Conservation (phyloP, 108 stramenopile species). For the Conticribra weissflogii region DNA sequence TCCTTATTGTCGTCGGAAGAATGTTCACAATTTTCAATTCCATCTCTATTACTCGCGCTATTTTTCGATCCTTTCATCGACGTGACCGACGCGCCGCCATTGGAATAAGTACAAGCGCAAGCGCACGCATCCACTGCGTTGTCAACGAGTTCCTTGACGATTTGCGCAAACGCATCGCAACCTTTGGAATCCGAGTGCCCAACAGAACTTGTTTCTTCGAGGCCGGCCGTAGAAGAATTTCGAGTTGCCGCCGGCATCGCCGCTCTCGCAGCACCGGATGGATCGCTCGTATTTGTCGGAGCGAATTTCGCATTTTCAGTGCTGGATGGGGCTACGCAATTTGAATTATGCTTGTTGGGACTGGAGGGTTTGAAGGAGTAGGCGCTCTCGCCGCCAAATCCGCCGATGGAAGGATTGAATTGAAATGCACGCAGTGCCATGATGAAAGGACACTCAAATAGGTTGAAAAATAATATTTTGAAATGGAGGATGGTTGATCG, state of each 20-base stretch:
- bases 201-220: neutral
- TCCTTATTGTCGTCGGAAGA: conserved; percentile 1
- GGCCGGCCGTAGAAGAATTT: neutral
- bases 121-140: conserved; percentile 91
- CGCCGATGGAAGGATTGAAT: conserved; percentile 82
- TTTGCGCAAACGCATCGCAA: conserved; percentile 85
- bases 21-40: conserved; percentile 30
- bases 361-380: too few relatives aligned
- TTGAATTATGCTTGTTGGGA: too few relatives aligned
- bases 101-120: too few relatives aligned
- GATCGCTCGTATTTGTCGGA: neutral
- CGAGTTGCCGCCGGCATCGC: neutral
- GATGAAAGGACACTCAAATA: conserved; percentile 1
- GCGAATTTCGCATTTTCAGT: too few relatives aligned
- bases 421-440: conserved; percentile 86
- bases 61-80: conserved; percentile 17
- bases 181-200: neutral
- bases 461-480: too few relatives aligned
- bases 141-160: conserved; percentile 89
- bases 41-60: too few relatives aligned
- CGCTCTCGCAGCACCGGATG: neutral
- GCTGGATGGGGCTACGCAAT: too few relatives aligned
- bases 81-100: conserved; percentile 6
- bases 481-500: too few relatives aligned
- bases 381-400: conserved; percentile 74